A percentile compares a stretch with the other conserved stretches of the same genome.
These are phyloP conservation scores for Chlamydomonas incerta DNA, from an alignment of 139 green algal species.

Conservation along the genomic window DNA sequence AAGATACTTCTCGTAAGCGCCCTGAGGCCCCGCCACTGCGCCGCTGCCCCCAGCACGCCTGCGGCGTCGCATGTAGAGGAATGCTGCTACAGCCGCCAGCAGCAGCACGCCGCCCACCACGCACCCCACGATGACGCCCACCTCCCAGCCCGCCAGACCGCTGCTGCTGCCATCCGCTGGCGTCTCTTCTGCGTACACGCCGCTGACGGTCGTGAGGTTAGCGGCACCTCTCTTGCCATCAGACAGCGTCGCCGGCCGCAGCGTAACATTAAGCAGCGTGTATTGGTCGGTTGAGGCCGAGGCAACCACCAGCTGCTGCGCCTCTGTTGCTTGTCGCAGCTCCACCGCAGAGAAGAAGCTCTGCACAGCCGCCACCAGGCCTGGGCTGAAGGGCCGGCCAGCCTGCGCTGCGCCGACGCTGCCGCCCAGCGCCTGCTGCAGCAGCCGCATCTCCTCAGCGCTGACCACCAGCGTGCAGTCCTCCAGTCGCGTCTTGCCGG, in stretches of 20 bases:
- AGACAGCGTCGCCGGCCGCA: neutral
- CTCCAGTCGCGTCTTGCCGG: neutral
- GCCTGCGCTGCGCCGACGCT: too few relatives aligned
- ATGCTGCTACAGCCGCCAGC: neutral
- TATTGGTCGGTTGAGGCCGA: neutral
- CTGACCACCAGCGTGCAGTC: conserved; percentile 21
- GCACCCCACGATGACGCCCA: conserved; percentile 14
- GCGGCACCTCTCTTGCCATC: neutral
- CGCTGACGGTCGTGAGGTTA: neutral
- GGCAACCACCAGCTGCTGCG: neutral
- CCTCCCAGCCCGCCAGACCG: neutral
- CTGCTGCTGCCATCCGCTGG: neutral
- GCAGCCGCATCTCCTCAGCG: neutral
- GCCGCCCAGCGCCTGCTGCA: conserved; percentile 14
- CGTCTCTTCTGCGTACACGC: too few relatives aligned
- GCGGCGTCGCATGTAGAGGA: neutral
- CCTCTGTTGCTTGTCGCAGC: neutral
- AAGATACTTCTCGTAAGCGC: neutral
- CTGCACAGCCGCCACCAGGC: neutral
- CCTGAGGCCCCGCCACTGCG: too few relatives aligned
- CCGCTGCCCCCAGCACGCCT: neutral
- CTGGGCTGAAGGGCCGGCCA: neutral
- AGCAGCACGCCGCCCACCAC: conserved; percentile 9
- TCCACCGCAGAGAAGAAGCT: neutral
- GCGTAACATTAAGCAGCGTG: neutral